Conservation (phyloP, 73 alveolate species). For the Symbiodinium natans region DNA sequence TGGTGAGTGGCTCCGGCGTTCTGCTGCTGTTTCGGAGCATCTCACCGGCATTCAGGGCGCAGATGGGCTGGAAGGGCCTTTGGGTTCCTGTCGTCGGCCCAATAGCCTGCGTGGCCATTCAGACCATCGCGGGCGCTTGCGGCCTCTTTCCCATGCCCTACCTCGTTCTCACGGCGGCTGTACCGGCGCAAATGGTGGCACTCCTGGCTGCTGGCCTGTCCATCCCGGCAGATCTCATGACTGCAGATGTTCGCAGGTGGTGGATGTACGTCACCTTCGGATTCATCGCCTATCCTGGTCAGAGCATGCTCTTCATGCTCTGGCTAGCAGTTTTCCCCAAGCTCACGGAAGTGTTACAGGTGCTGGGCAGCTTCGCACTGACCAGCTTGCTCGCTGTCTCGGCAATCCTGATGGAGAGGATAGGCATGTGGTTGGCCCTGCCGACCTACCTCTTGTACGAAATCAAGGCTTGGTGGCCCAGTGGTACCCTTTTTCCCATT, state of each 20-base stretch:
- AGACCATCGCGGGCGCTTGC: not conserved
- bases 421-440: not conserved
- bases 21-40: not conserved
- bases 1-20: not conserved
- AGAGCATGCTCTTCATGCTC: not conserved
- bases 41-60: not conserved
- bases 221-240: not conserved
- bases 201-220: not conserved
- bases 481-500: too few species aligned
- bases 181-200: not conserved
- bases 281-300: not conserved
- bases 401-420: not conserved
- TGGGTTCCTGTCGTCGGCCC: not conserved
- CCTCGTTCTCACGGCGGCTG: not conserved
- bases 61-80: not conserved
- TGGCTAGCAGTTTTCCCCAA: not conserved
- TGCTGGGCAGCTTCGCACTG: not conserved
- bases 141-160: not conserved
- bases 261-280: not conserved
- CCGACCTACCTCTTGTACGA: slow-evolving; percentile 16
- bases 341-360: slow-evolving; percentile 2
- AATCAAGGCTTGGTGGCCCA: too few species aligned
- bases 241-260: not conserved
- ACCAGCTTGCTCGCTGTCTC: not conserved
- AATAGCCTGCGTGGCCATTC: not conserved